Conservation (phyloP, 2,329 filamentous ascomycete genomes). For the Hypoxylon sp. region DNA sequence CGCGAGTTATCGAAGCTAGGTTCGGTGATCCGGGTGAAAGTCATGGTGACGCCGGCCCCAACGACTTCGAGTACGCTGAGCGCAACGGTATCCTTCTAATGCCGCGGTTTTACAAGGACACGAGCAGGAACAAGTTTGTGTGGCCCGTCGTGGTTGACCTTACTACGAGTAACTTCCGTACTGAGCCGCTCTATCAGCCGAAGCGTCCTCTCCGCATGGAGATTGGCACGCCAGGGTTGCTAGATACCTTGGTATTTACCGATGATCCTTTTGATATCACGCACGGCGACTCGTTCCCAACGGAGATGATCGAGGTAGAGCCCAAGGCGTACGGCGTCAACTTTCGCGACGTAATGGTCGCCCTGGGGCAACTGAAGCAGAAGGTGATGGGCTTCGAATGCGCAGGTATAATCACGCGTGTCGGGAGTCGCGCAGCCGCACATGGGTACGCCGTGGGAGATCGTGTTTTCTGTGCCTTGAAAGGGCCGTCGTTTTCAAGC, state of each 20-base stretch:
- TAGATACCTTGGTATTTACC: constrained; percentile 41
- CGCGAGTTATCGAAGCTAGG: background rate
- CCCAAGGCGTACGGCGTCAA: constrained; percentile 40
- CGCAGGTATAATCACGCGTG: constrained; percentile 19
- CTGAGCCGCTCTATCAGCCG: background rate
- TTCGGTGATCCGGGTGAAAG: background rate
- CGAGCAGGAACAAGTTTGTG: background rate
- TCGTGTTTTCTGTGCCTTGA: constrained; percentile 10
- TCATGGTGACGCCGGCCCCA: background rate
- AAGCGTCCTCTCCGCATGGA: background rate
- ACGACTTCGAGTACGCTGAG: background rate
- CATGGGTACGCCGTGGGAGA: constrained; percentile 22
- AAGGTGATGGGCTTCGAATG: constrained; percentile 20
- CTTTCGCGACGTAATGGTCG: constrained; percentile 21
- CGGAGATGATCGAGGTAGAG: constrained; percentile 43
- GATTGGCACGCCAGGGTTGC: background rate
- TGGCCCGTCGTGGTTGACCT: background rate
- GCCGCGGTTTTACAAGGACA: background rate
- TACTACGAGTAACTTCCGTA: background rate
- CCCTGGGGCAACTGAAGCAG: constrained; percentile 24
- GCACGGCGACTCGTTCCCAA: constrained; percentile 40
- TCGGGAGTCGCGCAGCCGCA: constrained; percentile 4
- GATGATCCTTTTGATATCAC: constrained; percentile 44
- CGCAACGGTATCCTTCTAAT: background rate
- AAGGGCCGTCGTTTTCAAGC: constrained; percentile 6